Conservation (phyloP, 805 yeast genomes). For the Candida xiaguanensis region DNA sequence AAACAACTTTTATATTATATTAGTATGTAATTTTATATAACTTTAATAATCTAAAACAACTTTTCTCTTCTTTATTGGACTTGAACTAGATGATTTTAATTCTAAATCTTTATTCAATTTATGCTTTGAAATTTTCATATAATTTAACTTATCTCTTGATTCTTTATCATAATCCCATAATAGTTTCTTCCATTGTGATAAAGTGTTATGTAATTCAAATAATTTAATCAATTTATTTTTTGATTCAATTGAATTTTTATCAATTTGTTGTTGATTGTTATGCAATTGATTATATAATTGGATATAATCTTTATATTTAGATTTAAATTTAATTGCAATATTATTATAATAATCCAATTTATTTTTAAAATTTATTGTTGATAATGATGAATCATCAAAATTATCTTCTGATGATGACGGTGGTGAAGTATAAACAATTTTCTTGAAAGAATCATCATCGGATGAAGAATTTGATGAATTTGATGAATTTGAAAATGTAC, state of each 20-base stretch:
- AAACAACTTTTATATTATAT: too few species aligned
- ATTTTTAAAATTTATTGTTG: neutral
- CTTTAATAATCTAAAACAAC: neutral
- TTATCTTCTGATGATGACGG: constrained; percentile 30
- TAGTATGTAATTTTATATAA: too few species aligned
- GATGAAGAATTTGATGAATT: constrained; percentile 11
- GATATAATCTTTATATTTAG: constrained; percentile 47
- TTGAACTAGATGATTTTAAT: too few species aligned
- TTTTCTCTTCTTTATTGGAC: constrained; percentile 1
- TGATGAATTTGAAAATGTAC: constrained; percentile 5
- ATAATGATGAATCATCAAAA: constrained; percentile 8
- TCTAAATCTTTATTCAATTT: neutral
- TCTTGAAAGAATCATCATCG: constrained; percentile 12
- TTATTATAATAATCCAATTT: constrained; percentile 33
- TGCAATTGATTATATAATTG: constrained; percentile 30
- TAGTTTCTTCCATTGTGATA: constrained; percentile 53
- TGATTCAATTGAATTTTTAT: constrained; percentile 6
- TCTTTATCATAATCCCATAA: constrained; percentile 47
- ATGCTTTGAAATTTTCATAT: neutral
- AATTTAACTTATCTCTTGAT: constrained; percentile 20
- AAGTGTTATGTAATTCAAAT: constrained; percentile 47
- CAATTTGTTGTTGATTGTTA: constrained; percentile 9
- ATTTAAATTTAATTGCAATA: constrained; percentile 46
- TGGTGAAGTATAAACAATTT: constrained; percentile 30
- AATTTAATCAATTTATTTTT: constrained; percentile 34